Evolutionary conservation across 1,284 basidiomycete species (phyloP), one percentile per base, ranked within the genome.

Genomic region (Uromyces viciae-fabae): DNA sequence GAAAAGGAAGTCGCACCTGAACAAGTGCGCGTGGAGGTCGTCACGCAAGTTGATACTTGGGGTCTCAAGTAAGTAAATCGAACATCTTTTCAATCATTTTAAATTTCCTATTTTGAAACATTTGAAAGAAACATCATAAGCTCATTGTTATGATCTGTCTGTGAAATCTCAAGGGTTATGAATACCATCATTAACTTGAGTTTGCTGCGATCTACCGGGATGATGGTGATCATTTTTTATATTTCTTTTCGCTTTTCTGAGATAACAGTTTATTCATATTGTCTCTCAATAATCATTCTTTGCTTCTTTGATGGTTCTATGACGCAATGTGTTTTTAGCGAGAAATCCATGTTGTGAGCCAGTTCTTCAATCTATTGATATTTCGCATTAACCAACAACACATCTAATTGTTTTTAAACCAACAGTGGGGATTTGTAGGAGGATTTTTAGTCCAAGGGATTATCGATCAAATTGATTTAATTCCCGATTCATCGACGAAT

Each of bases 381-480:
- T 19, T 42, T 69, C 40, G n/a, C n/a, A n/a, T 31, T 62, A 62
- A 33, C 25, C 58, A 33, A 8, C 8, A 52, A 15, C 49, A n/a
- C 49, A 14, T 52, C 14, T 52, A 69, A 14, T 43, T 42, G 28
- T 28, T 42, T 54, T 77, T 54, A n/a, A 17, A 7, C 15, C 46
- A 40, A 31, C 25, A 81, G 78, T 81, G 69, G 71, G 78, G 78
- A 17, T 81, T 81, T 28, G 28, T 81, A 3, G 78, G 78, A 0
- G 78, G 71, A 11, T 81, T 81, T 74, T 49, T 81, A 0, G 36
- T 81, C n/a, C 58, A 62, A 68, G 78, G 78, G 2, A 81, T 74
- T 1, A 73, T 81, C n/a, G 78, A 81, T 52, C 78, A 81, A 74
- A 73, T 81, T 31, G 78, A 81, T 17, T 36, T 81, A 5, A 28